Evolutionary conservation across 129 eudicot species (phyloP), one percentile per base, ranked within the genome.

Genomic region (Gnaphalium uliginosum): DNA sequence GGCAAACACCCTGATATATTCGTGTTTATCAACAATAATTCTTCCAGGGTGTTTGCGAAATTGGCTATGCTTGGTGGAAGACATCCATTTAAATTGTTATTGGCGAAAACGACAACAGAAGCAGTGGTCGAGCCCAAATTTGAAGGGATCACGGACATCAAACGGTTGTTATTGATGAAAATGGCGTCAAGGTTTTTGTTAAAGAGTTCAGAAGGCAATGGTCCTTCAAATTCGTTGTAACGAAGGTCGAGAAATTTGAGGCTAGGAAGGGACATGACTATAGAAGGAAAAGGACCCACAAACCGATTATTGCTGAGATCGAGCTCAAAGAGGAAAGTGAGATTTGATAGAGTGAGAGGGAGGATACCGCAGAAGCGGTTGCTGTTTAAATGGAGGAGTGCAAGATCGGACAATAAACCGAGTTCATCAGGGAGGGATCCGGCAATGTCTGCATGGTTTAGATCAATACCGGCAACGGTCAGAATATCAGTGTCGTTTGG

Each of bases 281-380:
- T 87, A 1, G 78, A 65, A 26, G 98, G 98, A 79, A 92, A 92
- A 7, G 88, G 84, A 8, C 98, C 98, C 2, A 90, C 98, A 23
- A 89, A 92, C 2, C 96, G 71, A 71, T 92, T 92, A 74, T 87
- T 89, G 67, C 97, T 92, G 33, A 92, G 85, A 46, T 92, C 97
- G 17, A 92, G 91, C 72, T 92, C 96, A 51, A 68, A 84, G 23
- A 92, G 85, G 4, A 84, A 77, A 18, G 84, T 75, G 58, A 92
- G 82, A 59, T 89, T 92, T 11, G 89, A 62, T 2, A 92, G 29
- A 10, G 88, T 74, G 15, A 25, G 69, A 1, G 96, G 96, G 76
- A 92, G 77, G 73, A 84, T 63, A 0, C 97, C 96, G 17, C 93
- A 89, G 24, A 92, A 92, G 1, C 93, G 87, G 73, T 92, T 92